Percentiles rank a stretch among this genome's conserved stretches.
phyloP scores from a whole-genome alignment of 257 asterid species.

The Eustoma russellianum region DNA sequence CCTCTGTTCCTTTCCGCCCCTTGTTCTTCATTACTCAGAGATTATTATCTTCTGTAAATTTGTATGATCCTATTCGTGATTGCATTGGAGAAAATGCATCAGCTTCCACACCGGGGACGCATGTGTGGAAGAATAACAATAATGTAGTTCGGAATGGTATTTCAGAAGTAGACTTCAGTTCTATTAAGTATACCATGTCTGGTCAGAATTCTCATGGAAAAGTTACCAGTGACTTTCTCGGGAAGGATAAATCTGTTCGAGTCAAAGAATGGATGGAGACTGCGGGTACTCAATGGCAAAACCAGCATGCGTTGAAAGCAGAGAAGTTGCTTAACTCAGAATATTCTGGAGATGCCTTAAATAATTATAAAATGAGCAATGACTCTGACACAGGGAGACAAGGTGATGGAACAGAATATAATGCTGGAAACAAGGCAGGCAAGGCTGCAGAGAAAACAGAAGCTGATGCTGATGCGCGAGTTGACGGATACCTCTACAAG shows the following conservation, averaged over 20 bases:
- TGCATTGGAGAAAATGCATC: slow-evolving; percentile 25
- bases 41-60: slow-evolving; percentile 38
- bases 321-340: slow-evolving; percentile 29
- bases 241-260: slow-evolving; percentile 12
- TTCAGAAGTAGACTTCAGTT: slow-evolving; percentile 20
- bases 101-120: slow-evolving; percentile 28
- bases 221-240: slow-evolving; percentile 6
- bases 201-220: slow-evolving; percentile 14
- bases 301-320: slow-evolving; percentile 25
- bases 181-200: slow-evolving; percentile 15
- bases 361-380: slow-evolving; percentile 23
- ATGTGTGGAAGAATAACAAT: slow-evolving; percentile 23
- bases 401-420: slow-evolving; percentile 21
- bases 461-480: slow-evolving; percentile 23
- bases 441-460: slow-evolving; percentile 28
- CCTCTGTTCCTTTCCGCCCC: slow-evolving; percentile 67
- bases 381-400: slow-evolving; percentile 26
- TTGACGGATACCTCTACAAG: slow-evolving; percentile 21
- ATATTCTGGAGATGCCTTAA: slow-evolving; percentile 20
- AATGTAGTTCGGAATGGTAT: slow-evolving; percentile 10
- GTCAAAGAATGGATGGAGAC: slow-evolving; percentile 16
- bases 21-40: slow-evolving; percentile 45
- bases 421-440: slow-evolving; percentile 26
- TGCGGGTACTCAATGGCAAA: slow-evolving; percentile 14
- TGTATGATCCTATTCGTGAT: slow-evolving; percentile 41